These are phyloP conservation scores for Fusarium tupiense DNA, from an alignment of 2,329 filamentous ascomycete species.

Conservation along the genomic window DNA sequence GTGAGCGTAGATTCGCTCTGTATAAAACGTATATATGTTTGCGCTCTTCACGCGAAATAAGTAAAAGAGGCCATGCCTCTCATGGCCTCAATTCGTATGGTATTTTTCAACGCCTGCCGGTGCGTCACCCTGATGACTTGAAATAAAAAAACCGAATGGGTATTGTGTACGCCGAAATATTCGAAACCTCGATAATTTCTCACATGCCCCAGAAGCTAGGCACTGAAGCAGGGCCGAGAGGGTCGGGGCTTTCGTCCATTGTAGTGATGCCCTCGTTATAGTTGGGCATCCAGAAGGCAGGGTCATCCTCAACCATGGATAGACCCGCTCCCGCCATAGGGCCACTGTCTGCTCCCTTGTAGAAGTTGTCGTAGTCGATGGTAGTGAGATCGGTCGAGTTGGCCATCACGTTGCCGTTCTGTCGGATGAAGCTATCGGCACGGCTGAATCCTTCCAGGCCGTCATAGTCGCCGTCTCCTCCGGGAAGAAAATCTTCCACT, in stretches of 20 bases:
- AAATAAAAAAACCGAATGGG: slow-evolving; percentile 44
- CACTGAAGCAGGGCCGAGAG: slow-evolving; percentile 45
- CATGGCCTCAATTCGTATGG: slow-evolving; percentile 32
- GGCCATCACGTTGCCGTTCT: slow-evolving; percentile 55
- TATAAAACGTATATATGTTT: slow-evolving; percentile 43
- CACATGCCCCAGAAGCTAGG: slow-evolving; percentile 51
- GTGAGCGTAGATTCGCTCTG: slow-evolving; percentile 34
- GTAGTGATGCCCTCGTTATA: slow-evolving; percentile 53
- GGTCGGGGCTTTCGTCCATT: slow-evolving; percentile 50
- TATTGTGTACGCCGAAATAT: slow-evolving; percentile 46
- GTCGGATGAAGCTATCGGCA: slow-evolving; percentile 59
- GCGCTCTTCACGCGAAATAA: slow-evolving; percentile 37
- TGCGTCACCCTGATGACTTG: slow-evolving; percentile 37
- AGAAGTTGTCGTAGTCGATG: slow-evolving; percentile 67
- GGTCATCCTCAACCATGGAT: slow-evolving; percentile 62
- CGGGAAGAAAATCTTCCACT: slow-evolving; percentile 67
- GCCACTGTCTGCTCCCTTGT: slow-evolving; percentile 56
- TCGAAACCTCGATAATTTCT: slow-evolving; percentile 36
- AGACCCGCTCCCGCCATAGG: slow-evolving; percentile 55
- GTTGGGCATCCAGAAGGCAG: slow-evolving; percentile 60
- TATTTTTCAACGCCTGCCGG: slow-evolving; percentile 43
- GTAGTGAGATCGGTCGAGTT: slow-evolving; percentile 56
- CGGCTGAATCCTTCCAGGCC: slow-evolving; percentile 50
- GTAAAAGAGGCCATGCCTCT: slow-evolving; percentile 31
- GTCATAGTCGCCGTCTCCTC: slow-evolving; percentile 60